Conservation (phyloP, 2,329 filamentous ascomycete species). For the Arthrobotrys conoides region DNA sequence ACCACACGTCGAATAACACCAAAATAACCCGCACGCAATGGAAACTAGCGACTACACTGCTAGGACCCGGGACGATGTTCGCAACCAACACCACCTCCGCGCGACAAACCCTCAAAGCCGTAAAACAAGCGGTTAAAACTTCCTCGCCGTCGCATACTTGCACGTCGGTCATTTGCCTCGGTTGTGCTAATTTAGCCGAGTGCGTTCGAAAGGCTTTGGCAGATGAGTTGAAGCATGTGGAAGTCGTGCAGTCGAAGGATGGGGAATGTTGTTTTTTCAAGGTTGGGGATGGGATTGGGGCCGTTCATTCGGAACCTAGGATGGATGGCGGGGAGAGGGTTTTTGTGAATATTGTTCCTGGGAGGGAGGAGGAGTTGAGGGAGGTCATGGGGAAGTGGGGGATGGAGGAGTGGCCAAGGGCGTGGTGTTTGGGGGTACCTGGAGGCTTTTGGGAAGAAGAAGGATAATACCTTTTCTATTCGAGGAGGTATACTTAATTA, state of each 20-base stretch:
- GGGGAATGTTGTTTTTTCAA: slow-evolving; percentile 68
- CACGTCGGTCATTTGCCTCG: slow-evolving; percentile 68
- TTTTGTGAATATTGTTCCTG: slow-evolving; percentile 68
- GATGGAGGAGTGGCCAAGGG: slow-evolving; percentile 67
- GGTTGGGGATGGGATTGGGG: slow-evolving; percentile 68
- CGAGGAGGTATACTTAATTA: background rate
- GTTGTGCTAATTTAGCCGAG: slow-evolving; percentile 68
- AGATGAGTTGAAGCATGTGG: background rate
- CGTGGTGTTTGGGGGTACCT: slow-evolving; percentile 64
- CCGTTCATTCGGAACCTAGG: slow-evolving; percentile 68
- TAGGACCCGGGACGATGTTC: slow-evolving; percentile 70
- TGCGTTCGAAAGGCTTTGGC: slow-evolving; percentile 67
- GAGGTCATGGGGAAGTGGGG: slow-evolving; percentile 66
- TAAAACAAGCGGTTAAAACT: slow-evolving; percentile 64
- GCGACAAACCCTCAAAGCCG: slow-evolving; percentile 65
- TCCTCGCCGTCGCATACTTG: slow-evolving; percentile 67
- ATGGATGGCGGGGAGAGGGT: slow-evolving; percentile 66
- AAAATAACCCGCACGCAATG: slow-evolving; percentile 67
- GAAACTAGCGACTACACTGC: slow-evolving; percentile 70
- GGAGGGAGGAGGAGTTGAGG: slow-evolving; percentile 66
- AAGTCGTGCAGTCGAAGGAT: slow-evolving; percentile 13
- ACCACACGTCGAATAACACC: slow-evolving; percentile 8
- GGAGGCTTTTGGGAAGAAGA: slow-evolving; percentile 28
- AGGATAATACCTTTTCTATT: background rate
- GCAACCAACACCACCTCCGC: slow-evolving; percentile 66